Conservation (phyloP, 2,329 filamentous ascomycete species). For the Phialemoniopsis sp. region DNA sequence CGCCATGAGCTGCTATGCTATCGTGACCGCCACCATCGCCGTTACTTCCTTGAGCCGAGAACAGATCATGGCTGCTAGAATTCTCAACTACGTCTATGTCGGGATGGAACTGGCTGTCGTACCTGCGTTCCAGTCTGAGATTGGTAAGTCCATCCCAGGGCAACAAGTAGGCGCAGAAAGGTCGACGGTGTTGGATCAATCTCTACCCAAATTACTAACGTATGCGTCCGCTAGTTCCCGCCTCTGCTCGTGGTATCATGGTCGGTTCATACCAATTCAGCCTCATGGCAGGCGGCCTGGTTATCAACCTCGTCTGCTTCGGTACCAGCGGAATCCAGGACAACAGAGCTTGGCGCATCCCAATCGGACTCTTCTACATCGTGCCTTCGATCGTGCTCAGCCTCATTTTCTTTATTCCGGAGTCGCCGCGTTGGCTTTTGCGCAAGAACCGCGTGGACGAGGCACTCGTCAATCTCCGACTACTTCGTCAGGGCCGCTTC, state of each 20-base stretch:
- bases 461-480: slow-evolving; percentile 8
- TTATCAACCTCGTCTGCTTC: slow-evolving; percentile 18
- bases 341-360: slow-evolving; percentile 25
- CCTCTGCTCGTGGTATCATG: slow-evolving; percentile 21
- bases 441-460: slow-evolving; percentile 4
- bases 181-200: too few relatives aligned
- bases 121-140: slow-evolving; percentile 27
- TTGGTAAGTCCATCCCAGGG: slow-evolving; percentile 3
- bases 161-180: too few relatives aligned
- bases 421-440: slow-evolving; percentile 19
- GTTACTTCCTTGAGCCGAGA: slow-evolving; percentile 20
- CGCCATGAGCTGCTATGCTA: slow-evolving; percentile 27
- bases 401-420: slow-evolving; percentile 20
- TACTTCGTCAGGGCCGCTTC: slow-evolving; percentile 8
- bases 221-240: slow-evolving; percentile 10
- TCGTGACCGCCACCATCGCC: slow-evolving; percentile 22
- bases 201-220: too few relatives aligned
- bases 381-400: slow-evolving; percentile 20
- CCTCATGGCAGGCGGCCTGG: slow-evolving; percentile 15
- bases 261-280: slow-evolving; percentile 28
- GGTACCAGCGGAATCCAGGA: slow-evolving; percentile 19
- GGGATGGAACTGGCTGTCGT: slow-evolving; percentile 33
- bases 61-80: slow-evolving; percentile 28
- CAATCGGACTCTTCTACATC: slow-evolving; percentile 25
- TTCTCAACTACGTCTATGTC: slow-evolving; percentile 30